These are phyloP conservation scores for Fonsecaea monophora DNA, from an alignment of 2,329 filamentous ascomycete genomes.

Conservation along the genomic window DNA sequence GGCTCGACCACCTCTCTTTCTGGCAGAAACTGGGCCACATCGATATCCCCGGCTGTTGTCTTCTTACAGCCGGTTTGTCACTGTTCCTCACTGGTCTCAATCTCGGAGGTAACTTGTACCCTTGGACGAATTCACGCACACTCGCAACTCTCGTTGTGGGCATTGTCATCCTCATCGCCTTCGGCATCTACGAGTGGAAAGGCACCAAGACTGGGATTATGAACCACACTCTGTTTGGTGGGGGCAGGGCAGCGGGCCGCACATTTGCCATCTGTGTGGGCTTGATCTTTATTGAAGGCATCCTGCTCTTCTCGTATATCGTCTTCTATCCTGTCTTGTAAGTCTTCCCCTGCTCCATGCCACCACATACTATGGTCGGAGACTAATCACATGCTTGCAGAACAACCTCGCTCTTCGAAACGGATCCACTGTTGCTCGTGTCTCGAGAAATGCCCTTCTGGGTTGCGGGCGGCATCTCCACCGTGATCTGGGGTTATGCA, in stretches of 20 bases:
- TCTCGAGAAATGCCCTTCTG: conserved; percentile 33
- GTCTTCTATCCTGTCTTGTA: conserved; percentile 37
- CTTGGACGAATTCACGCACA: conserved; percentile 33
- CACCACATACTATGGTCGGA: too few species aligned
- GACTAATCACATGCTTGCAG: conserved; percentile 10
- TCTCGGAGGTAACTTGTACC: conserved; percentile 34
- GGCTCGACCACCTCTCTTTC: conserved; percentile 34
- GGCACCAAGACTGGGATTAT: conserved; percentile 34
- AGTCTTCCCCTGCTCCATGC: conserved; percentile 14
- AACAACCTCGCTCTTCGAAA: conserved; percentile 29
- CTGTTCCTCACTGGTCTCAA: conserved; percentile 35
- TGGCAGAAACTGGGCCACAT: conserved; percentile 35
- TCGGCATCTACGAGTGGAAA: conserved; percentile 38
- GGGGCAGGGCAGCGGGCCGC: conserved; percentile 28
- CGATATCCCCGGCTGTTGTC: conserved; percentile 31
- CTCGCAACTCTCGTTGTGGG: conserved; percentile 30
- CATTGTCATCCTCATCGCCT: conserved; percentile 31
- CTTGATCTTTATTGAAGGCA: conserved; percentile 37
- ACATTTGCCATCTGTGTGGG: conserved; percentile 35
- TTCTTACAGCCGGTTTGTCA: conserved; percentile 32
- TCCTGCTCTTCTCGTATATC: conserved; percentile 36
- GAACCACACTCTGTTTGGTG: conserved; percentile 35
- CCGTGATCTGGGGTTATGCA: conserved; percentile 30
- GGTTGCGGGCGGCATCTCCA: conserved; percentile 29
- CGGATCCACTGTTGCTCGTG: conserved; percentile 29